Conservation (phyloP, 345 rosid species). For the Raphanus raphanistrum region DNA sequence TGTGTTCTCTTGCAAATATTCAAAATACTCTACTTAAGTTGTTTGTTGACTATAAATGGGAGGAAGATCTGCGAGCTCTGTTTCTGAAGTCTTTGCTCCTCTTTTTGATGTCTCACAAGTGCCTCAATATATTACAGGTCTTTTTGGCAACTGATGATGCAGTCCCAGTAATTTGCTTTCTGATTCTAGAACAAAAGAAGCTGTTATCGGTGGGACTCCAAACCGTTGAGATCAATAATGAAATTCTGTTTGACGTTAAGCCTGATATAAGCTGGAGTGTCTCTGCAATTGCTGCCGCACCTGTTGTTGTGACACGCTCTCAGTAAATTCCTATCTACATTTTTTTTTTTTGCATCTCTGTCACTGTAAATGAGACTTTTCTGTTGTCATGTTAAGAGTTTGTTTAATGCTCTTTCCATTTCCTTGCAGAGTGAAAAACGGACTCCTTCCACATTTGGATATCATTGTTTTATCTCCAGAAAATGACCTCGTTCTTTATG, state of each 20-base stretch:
- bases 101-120: conserved; percentile 17
- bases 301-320: conserved; percentile 79
- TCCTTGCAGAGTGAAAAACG: conserved; percentile 62
- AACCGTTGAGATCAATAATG: conserved; percentile 71
- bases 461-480: conserved; percentile 84
- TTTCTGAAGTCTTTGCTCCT: conserved; percentile 17
- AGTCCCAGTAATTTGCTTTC: conserved; percentile 78
- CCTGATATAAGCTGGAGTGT: conserved; percentile 93
- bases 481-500: conserved; percentile 73
- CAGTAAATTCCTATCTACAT: conserved; percentile 47
- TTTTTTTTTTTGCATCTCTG: conserved; percentile 7
- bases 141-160: conserved; percentile 86
- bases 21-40: background rate
- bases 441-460: conserved; percentile 65
- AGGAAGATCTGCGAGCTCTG: conserved; percentile 1
- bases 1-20: background rate
- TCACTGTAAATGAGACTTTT: conserved; percentile 8
- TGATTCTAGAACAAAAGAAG: conserved; percentile 84
- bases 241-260: conserved; percentile 67
- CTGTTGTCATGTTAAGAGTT: conserved; percentile 6
- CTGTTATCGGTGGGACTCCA: conserved; percentile 84
- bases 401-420: conserved; percentile 11
- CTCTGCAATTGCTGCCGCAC: conserved; percentile 84
- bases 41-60: conserved; percentile 8
- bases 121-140: conserved; percentile 52